These are phyloP conservation scores for Magnolia kwangsiensis DNA, from an alignment of 164 flowering plant genomes.

Conservation along the genomic window DNA sequence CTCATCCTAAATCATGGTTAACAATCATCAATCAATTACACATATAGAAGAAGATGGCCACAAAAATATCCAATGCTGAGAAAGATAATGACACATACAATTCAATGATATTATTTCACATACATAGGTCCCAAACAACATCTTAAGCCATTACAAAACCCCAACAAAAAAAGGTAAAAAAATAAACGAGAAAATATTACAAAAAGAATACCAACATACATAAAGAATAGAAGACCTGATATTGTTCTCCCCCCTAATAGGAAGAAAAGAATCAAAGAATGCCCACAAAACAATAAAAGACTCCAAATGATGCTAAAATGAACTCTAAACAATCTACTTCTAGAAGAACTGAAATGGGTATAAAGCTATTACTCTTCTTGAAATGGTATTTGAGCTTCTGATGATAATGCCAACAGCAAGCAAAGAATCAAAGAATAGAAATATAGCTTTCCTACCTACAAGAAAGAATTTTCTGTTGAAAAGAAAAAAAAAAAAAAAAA, in stretches of 20 bases:
- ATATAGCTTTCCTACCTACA: constrained; percentile 37
- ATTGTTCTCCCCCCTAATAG: not conserved
- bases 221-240: not conserved
- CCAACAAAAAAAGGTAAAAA: not conserved
- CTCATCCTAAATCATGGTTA: no score
- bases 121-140: not conserved
- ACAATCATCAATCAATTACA: no score
- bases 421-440: constrained; percentile 62
- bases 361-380: constrained; percentile 10
- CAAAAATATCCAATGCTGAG: not conserved
- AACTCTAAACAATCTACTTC: constrained; percentile 10
- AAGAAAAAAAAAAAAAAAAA: constrained; percentile 3
- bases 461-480: constrained; percentile 43
- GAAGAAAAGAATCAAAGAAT: constrained; percentile 49
- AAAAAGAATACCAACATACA: not conserved
- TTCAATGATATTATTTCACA: constrained; percentile 3
- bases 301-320: constrained; percentile 19
- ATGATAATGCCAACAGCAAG: constrained; percentile 30
- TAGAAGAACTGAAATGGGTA: constrained; percentile 5
- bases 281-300: constrained; percentile 18
- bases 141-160: not conserved
- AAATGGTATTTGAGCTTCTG: constrained; percentile 3
- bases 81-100: not conserved
- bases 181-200: not conserved
- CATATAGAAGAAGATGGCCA: no score